Evolutionary conservation across 768 basidiomycete genomes (phyloP).

Genomic region (Boletus rex-veris): DNA sequence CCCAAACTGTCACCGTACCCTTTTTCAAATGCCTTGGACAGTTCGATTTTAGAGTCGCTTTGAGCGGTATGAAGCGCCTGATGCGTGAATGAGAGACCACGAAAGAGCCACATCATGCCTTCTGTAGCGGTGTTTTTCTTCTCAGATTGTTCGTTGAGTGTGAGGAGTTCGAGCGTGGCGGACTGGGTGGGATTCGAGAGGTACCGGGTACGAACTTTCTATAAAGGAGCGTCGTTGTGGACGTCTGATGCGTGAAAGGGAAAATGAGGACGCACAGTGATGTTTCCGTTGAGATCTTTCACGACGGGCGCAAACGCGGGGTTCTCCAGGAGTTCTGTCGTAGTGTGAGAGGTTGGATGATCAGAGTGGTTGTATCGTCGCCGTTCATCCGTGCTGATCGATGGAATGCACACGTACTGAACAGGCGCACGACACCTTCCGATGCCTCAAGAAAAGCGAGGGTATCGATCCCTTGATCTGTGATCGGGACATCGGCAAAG

Average conservation of each 20-base stretch:
- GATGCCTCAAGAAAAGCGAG: constrained; percentile 83
- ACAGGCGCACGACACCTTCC: constrained; percentile 83
- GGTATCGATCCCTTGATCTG: constrained; percentile 87
- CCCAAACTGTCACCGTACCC: constrained; percentile 83
- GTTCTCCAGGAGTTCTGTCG: constrained; percentile 24
- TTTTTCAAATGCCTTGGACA: constrained; percentile 70
- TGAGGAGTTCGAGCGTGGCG: constrained; percentile 77
- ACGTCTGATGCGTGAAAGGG: not conserved
- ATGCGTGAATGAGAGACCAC: constrained; percentile 89
- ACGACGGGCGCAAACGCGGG: constrained; percentile 78
- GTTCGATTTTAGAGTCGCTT: constrained; percentile 50
- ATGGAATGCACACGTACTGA: constrained; percentile 54
- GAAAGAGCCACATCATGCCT: constrained; percentile 90
- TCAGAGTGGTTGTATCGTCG: not conserved
- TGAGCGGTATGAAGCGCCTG: constrained; percentile 72
- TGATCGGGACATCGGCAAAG: constrained; percentile 87
- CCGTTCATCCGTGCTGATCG: not conserved
- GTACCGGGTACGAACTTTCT: constrained; percentile 91
- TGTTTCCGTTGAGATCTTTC: constrained; percentile 87
- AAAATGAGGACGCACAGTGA: constrained; percentile 55
- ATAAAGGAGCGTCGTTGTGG: not conserved
- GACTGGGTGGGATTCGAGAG: constrained; percentile 61
- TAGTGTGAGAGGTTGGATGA: not conserved
- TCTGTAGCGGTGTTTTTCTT: constrained; percentile 89
- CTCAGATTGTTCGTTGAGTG: constrained; percentile 78